Base-by-base conservation (phyloP, 2,329 filamentous ascomycete species). In the Cercospora zeae-maydis region DNA sequence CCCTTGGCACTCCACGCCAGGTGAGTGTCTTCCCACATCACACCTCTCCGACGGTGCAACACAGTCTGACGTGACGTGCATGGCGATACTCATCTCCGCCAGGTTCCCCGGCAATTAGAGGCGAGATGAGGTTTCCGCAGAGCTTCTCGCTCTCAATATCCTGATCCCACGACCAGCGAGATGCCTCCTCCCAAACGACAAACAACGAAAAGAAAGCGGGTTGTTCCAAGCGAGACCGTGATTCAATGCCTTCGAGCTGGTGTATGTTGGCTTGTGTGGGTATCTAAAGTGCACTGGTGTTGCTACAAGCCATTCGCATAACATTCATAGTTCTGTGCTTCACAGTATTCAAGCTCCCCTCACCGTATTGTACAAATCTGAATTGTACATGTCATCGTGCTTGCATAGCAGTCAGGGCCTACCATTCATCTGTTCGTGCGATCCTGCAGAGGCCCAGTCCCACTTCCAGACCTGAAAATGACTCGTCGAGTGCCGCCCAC, bases 401-500 rank as follows among this genome's bases (percentile, higher is more conserved):
- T 16, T 19, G 33, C 36, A 2, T 16, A 13, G 39, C 34, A 24
- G 33, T 27, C 8, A 37, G 16, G 16, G 52, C 27, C 37, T 14
- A 13, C 33, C 11, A 30, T 21, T 59, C 30, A 59, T 36, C 30
- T 51, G 33, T 37, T 59, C 21, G 56, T 59, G 37, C 45, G 45
- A 19, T 59, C 56, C n/a, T 34, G 42, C 16, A 59, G 21, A 8
- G 56, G 9, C 1, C 56, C 56, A 9, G 56, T 51, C 16, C 56
- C 42, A 31, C 42, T 59, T 34, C 56, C 56, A 31, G 65, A 65
- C 45, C 81, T 82, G 71, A 86, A 81, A 71, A 90, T 91, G 56
- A 93, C 74, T 69, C 90, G 83, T 78, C 89, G 89, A 14, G 90
- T 92, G 7, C 84, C 85, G 1, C 90, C 89, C 4, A 88, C 86